Evolutionary conservation across 805 yeast genomes (phyloP), one percentile per base, ranked within the genome.

Genomic region (Candida koratica): DNA sequence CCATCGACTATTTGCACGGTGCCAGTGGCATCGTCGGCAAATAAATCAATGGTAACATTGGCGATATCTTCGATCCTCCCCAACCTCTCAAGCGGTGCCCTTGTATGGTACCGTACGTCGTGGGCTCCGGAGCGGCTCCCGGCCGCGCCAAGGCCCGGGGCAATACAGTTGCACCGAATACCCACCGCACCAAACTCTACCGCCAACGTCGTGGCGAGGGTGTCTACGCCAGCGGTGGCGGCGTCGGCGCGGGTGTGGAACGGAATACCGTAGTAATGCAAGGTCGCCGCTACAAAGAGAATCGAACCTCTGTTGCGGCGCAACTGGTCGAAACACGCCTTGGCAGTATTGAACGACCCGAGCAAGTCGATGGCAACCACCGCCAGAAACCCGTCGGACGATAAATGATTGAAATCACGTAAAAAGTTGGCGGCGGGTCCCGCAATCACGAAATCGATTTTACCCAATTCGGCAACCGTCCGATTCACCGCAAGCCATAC

Each of bases 201-300:
- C 1, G 96, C 95, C 38, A 88, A 58, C 1, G 87, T 81, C 46
- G 81, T 79, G 13, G 87, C 77, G 24, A 89, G 67, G 2, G 96
- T 93, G 56, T 89, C 97, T 19, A 89, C 75, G n/a, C 96, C 97
- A 2, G 97, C 95, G 60, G 88, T 89, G 3, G 97, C 97, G 0
- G 97, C 96, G 4, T 87, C 82, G 3, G 88, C 96, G 52, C 89
- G 97, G 10, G 79, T 54, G 60, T 89, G 97, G 61, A 67, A 63
- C 3, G 71, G 71, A 19, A 67, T 56, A 5, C 70, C 72, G 44
- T 64, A 67, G 49, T 64, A 62, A 45, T 67, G 72, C 36, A 66
- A 56, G 1, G 71, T 64, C 5, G 71, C 70, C 43, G 67, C 58
- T 14, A 65, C 69, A 42, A 66, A 64, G 10, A 66, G 39, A 17